Percentiles rank a stretch among this genome's conserved stretches.
These are phyloP conservation scores for Rhizopogon rudus DNA, from an alignment of 768 basidiomycete genomes.

Conservation along the genomic window DNA sequence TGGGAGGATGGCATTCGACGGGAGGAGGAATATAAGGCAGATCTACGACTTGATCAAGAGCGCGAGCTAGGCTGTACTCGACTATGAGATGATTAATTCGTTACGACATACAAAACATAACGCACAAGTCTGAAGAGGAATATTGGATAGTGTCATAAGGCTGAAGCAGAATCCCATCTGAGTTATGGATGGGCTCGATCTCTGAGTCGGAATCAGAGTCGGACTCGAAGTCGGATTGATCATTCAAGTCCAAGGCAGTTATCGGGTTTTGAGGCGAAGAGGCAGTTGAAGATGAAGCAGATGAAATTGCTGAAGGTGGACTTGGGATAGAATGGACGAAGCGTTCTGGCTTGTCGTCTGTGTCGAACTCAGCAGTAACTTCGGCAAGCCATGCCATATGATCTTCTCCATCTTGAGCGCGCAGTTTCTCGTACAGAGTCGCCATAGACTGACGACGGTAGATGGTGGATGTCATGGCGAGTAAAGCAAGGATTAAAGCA, in stretches of 20 bases:
- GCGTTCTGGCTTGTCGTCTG: slow-evolving; percentile 26
- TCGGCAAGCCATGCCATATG: slow-evolving; percentile 27
- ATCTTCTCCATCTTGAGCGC: slow-evolving; percentile 29
- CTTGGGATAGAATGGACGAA: slow-evolving; percentile 14
- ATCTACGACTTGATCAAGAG: slow-evolving; percentile 3
- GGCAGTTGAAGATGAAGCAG: slow-evolving; percentile 22
- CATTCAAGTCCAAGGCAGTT: slow-evolving; percentile 3
- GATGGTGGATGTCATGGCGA: slow-evolving; percentile 24
- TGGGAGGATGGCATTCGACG: slow-evolving; percentile 1
- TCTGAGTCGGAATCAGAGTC: slow-evolving; percentile 28
- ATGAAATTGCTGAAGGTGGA: slow-evolving; percentile 23
- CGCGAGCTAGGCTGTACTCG: slow-evolving; percentile 13
- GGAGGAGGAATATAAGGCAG: slow-evolving; percentile 11
- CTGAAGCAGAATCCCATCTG: not conserved
- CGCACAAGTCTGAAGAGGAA: slow-evolving; percentile 22
- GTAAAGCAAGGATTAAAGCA: not conserved
- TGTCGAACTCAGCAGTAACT: slow-evolving; percentile 23
- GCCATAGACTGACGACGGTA: slow-evolving; percentile 33
- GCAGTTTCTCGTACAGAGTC: slow-evolving; percentile 30
- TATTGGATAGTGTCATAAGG: not conserved
- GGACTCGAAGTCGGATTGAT: slow-evolving; percentile 15
- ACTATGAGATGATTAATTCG: slow-evolving; percentile 10
- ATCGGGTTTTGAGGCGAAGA: slow-evolving; percentile 10
- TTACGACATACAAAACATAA: not conserved
- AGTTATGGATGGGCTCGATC: slow-evolving; percentile 13